Conservation (phyloP, 345 rosid genomes). For the Brassica incana region DNA sequence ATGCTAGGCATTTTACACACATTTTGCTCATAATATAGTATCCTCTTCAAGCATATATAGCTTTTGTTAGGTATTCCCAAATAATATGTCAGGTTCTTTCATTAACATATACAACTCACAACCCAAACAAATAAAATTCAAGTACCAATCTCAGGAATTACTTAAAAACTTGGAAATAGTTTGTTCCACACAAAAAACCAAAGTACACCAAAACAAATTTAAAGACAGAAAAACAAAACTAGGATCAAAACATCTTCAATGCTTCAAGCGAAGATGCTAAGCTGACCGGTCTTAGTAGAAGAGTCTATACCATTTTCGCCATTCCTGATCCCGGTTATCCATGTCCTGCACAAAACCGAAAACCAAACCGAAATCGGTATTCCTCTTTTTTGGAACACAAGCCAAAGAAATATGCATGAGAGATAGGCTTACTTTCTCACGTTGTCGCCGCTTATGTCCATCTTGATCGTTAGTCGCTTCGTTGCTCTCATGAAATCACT, state of each 20-base stretch:
- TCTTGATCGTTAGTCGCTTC: constrained; percentile 68
- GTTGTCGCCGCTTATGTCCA: constrained; percentile 49
- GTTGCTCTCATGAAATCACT: constrained; percentile 71
- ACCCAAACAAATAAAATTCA: constrained; percentile 15
- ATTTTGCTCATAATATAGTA: not conserved
- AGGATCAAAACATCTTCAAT: constrained; percentile 25
- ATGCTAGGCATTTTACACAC: not conserved
- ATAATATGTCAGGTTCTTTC: not conserved
- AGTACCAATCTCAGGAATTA: constrained; percentile 6
- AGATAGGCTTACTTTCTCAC: constrained; percentile 57
- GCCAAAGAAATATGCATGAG: not conserved
- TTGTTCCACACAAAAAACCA: constrained; percentile 18
- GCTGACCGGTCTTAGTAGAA: constrained; percentile 65
- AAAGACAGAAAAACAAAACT: constrained; percentile 1
- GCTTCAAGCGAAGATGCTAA: constrained; percentile 66
- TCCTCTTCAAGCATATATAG: not conserved
- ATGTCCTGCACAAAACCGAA: constrained; percentile 50
- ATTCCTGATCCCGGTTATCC: constrained; percentile 60
- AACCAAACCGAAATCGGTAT: constrained; percentile 15
- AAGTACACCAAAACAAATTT: not conserved
- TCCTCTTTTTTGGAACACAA: not conserved
- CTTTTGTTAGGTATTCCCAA: constrained; percentile 9
- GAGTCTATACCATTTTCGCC: constrained; percentile 63
- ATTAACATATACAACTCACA: constrained; percentile 28
- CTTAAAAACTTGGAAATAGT: constrained; percentile 14